Percentiles rank a stretch among this genome's conserved stretches.
These are phyloP conservation scores for Mallotus nudiflorus DNA, from an alignment of 345 rosid species.

Conservation along the genomic window DNA sequence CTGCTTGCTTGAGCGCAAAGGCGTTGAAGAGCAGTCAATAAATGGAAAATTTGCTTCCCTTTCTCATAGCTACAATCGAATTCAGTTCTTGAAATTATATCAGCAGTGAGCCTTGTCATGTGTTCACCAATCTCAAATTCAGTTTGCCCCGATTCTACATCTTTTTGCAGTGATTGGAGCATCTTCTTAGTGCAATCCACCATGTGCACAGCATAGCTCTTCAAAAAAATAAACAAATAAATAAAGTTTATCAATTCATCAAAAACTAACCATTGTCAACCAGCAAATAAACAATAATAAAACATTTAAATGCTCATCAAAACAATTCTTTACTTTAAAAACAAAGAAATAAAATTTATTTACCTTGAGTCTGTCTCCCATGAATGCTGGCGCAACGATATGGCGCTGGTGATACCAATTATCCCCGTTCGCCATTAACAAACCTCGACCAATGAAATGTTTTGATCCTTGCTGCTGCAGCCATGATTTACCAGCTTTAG, in stretches of 20 bases:
- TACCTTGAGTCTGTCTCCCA: conserved; percentile 34
- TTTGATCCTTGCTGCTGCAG: conserved; percentile 84
- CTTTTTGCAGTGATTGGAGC: conserved; percentile 53
- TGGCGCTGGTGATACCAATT: conserved; percentile 53
- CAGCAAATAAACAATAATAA: background rate
- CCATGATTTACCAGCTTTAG: conserved; percentile 85
- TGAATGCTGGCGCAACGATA: conserved; percentile 35
- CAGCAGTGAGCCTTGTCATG: conserved; percentile 75
- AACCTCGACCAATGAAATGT: conserved; percentile 79
- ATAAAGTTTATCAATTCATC: background rate
- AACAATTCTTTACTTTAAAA: background rate
- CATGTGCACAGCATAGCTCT: conserved; percentile 84
- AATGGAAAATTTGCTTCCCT: conserved; percentile 75
- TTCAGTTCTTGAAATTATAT: conserved; percentile 85
- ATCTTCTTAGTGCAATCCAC: conserved; percentile 73
- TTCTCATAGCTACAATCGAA: conserved; percentile 74
- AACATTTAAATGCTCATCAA: background rate
- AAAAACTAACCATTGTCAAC: background rate
- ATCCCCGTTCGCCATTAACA: conserved; percentile 72
- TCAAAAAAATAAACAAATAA: background rate
- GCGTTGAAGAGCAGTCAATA: conserved; percentile 58
- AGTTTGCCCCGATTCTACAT: conserved; percentile 42
- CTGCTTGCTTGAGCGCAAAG: conserved; percentile 80
- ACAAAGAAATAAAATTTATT: too few species aligned
- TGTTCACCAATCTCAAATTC: conserved; percentile 87